Evolutionary conservation across 202 grass and related monocot species (phyloP), one percentile per base, ranked within the genome.

Genomic region (Saccharum hybrid): DNA sequence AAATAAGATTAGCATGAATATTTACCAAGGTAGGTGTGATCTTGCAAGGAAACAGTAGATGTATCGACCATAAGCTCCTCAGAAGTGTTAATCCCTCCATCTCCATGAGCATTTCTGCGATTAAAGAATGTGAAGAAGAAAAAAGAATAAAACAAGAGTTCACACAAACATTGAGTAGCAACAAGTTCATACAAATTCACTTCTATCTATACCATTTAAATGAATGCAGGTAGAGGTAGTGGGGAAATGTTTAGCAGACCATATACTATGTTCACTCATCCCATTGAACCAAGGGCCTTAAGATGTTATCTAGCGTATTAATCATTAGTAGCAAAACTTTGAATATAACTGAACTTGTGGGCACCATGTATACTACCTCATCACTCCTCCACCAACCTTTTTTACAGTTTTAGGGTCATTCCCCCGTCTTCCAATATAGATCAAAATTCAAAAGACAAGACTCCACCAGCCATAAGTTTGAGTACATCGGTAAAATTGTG

Each of bases 21-120:
- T 61, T 82, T 86, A 98, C 96, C 96, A 67, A 96, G 93, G 80
- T 89, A 96, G 62, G 81, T 84, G 74, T 84, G 23, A 34, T 0
- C 79, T 62, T 62, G 82, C 81, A 94, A 45, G 19, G 86, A 89
- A 88, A 80, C 86, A 23, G 90, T 69, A 76, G 81, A 94, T 6
- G 86, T 90, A 80, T 96, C 83, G 61, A 90, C 67, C 42, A 81
- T 84, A 87, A 88, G 69, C 30, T 72, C 86, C 79, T 85, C 83
- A 84, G 71, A 76, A 57, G 86, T 74, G 64, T 75, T 67, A 68
- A 76, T 60, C 66, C 85, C 87, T 86, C 81, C 82, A 88, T 74
- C 64, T 51, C 85, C 85, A 83, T 82, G 83, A 46, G 52, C 72
- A 84, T 94, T 88, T 85, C 90, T 91, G 74, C 37, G 4, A 80